These are phyloP conservation scores for Cutaneotrichosporon cutaneum DNA, from an alignment of 1,284 basidiomycete species.

Conservation along the genomic window DNA sequence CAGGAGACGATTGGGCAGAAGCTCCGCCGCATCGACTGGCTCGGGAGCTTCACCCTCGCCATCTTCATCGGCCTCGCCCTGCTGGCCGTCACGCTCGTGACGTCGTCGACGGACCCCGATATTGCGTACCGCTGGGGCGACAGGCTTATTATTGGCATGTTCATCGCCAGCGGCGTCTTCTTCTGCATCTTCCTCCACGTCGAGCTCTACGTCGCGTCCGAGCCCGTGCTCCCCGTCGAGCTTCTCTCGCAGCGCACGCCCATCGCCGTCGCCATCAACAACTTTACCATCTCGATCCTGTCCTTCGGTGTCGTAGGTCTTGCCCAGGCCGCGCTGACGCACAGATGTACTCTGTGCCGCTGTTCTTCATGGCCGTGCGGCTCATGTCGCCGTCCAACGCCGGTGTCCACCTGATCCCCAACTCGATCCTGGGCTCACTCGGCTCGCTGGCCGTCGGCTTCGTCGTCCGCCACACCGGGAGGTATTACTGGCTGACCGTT, in stretches of 20 bases:
- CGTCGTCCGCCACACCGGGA: slow-evolving; percentile 78
- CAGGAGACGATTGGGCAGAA: slow-evolving; percentile 64
- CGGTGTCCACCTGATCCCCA: slow-evolving; percentile 81
- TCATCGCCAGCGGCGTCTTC: slow-evolving; percentile 61
- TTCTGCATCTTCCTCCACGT: slow-evolving; percentile 66
- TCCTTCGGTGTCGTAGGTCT: slow-evolving; percentile 74
- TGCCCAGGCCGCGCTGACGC: slow-evolving; percentile 13
- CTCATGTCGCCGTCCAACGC: slow-evolving; percentile 68
- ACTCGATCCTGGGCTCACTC: slow-evolving; percentile 74
- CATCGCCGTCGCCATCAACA: slow-evolving; percentile 72
- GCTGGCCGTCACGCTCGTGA: slow-evolving; percentile 72
- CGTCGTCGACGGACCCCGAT: slow-evolving; percentile 50
- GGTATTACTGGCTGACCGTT: slow-evolving; percentile 64
- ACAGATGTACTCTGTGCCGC: slow-evolving; percentile 79
- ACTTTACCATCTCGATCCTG: slow-evolving; percentile 63
- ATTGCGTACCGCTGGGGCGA: slow-evolving; percentile 60
- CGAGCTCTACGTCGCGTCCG: slow-evolving; percentile 69
- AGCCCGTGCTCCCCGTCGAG: slow-evolving; percentile 80
- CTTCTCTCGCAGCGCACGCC: slow-evolving; percentile 67
- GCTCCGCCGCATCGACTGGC: slow-evolving; percentile 73
- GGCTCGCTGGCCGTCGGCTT: slow-evolving; percentile 83
- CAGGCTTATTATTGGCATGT: slow-evolving; percentile 66
- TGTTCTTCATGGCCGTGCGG: slow-evolving; percentile 85
- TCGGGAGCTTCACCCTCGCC: slow-evolving; percentile 76
- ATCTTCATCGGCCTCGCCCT: slow-evolving; percentile 69